Evolutionary conservation across 306 rosid genomes (phyloP).

Genomic region (Lathyrus sativus): DNA sequence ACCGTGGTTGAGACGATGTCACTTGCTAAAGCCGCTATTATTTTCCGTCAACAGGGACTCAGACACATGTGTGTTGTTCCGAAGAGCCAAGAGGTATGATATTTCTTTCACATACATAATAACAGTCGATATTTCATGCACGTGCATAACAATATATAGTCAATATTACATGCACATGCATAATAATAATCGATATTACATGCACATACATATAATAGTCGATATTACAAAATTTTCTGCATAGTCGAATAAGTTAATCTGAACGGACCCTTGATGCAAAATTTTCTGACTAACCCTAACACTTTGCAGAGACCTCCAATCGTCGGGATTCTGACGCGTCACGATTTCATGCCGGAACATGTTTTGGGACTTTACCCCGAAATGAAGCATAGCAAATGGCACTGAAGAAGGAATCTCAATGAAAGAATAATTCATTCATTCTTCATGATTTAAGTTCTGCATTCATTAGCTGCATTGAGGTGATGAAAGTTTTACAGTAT

Average conservation of each 20-base stretch:
- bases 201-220: too few relatives aligned
- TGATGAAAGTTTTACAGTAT: background rate
- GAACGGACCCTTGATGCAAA: background rate
- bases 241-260: too few relatives aligned
- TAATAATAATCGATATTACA: background rate
- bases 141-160: background rate
- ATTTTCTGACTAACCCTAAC: constrained; percentile 30
- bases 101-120: background rate
- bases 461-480: background rate
- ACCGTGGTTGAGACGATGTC: constrained; percentile 92
- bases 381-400: constrained; percentile 50
- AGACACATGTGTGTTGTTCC: constrained; percentile 89
- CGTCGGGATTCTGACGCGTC: constrained; percentile 85
- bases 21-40: constrained; percentile 80
- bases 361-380: constrained; percentile 69
- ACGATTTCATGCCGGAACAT: constrained; percentile 90
- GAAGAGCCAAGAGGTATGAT: constrained; percentile 74
- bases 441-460: constrained; percentile 13
- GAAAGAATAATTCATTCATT: constrained; percentile 27
- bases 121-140: background rate
- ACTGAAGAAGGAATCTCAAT: constrained; percentile 34
- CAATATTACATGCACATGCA: background rate
- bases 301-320: constrained; percentile 83
- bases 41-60: constrained; percentile 77
- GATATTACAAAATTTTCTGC: too few relatives aligned